phyloP scores from a whole-genome alignment of 768 basidiomycete species.

The Pulveroboletus sp. region DNA sequence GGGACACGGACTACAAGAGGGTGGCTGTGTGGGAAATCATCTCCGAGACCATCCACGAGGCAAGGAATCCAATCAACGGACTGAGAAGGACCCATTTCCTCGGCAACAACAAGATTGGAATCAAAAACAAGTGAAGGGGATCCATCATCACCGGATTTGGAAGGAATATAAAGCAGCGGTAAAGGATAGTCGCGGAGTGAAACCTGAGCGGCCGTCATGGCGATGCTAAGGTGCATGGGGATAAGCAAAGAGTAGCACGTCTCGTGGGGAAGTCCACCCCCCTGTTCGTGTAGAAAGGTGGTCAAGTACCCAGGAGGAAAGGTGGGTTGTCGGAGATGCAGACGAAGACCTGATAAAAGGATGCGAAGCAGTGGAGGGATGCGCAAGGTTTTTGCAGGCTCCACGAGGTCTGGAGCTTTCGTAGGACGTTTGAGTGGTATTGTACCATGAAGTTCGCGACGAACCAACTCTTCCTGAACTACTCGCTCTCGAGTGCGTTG shows the following conservation, averaged over 20 bases:
- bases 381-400: slow-evolving; percentile 30
- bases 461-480: slow-evolving; percentile 44
- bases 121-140: slow-evolving; percentile 57
- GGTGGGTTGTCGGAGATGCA: slow-evolving; percentile 55
- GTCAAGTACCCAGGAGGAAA: slow-evolving; percentile 52
- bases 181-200: slow-evolving; percentile 85
- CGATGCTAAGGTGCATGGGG: slow-evolving; percentile 74
- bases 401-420: slow-evolving; percentile 42
- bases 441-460: slow-evolving; percentile 42
- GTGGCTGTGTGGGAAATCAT: slow-evolving; percentile 46
- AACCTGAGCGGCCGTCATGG: slow-evolving; percentile 53
- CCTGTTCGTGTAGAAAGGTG: slow-evolving; percentile 63
- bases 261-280: slow-evolving; percentile 61
- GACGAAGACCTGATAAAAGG: slow-evolving; percentile 51
- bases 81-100: slow-evolving; percentile 69
- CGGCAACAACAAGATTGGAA: slow-evolving; percentile 78
- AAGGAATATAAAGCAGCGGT: slow-evolving; percentile 72
- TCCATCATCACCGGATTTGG: slow-evolving; percentile 31
- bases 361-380: slow-evolving; percentile 69
- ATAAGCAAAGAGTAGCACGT: slow-evolving; percentile 76
- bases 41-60: slow-evolving; percentile 52
- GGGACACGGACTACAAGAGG: slow-evolving; percentile 63
- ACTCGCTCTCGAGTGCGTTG: slow-evolving; percentile 43
- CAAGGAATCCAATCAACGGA: slow-evolving; percentile 74
- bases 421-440: slow-evolving; percentile 27